Conservation (phyloP, 2,329 filamentous ascomycete genomes). For the Annulohypoxylon truncatum region DNA sequence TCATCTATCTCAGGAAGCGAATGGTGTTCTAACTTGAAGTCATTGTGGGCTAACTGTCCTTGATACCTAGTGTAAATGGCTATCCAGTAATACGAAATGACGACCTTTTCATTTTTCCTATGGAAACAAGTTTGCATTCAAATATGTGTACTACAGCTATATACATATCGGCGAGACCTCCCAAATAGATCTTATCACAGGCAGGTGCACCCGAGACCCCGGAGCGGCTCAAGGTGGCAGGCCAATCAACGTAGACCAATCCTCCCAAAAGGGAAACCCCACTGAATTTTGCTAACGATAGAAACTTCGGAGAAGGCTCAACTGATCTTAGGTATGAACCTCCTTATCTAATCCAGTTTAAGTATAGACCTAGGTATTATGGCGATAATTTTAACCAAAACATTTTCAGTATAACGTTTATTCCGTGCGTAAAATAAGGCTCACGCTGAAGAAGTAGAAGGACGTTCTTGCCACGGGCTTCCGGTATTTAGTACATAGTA, state of each 20-base stretch:
- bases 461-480: too few relatives aligned
- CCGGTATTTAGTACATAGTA: too few relatives aligned
- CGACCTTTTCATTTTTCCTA: too few relatives aligned
- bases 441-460: too few relatives aligned
- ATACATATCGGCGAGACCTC: not conserved
- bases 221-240: not conserved
- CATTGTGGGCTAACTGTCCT: too few relatives aligned
- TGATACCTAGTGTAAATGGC: too few relatives aligned
- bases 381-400: not conserved
- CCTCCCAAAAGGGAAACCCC: constrained; percentile 18
- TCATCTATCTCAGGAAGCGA: too few relatives aligned
- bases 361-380: not conserved
- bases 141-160: too few relatives aligned
- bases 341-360: not conserved
- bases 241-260: constrained; percentile 12
- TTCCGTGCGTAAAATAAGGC: too few relatives aligned
- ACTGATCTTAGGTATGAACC: not conserved
- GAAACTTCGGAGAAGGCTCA: not conserved
- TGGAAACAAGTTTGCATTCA: too few relatives aligned
- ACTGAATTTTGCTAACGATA: not conserved
- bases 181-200: not conserved
- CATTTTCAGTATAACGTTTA: not conserved
- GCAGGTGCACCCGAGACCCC: not conserved
- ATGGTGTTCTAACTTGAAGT: too few relatives aligned
- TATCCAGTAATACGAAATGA: too few relatives aligned